Conservation (phyloP, 2,329 filamentous ascomycete genomes). For the Clonostachys sp. region DNA sequence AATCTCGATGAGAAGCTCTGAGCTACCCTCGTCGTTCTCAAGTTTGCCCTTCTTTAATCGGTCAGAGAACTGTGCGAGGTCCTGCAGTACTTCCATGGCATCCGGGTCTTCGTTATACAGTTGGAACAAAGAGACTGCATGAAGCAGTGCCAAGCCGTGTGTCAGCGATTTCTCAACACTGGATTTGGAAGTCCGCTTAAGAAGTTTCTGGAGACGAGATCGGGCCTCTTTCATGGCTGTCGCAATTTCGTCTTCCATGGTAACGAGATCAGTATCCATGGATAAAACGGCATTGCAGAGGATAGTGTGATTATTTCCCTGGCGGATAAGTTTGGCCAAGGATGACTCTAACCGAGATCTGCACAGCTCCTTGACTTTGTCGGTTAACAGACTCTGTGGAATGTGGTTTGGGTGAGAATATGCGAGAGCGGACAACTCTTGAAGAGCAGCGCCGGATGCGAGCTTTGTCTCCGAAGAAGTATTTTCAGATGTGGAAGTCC, state of each 20-base stretch:
- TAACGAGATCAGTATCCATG: slow-evolving; percentile 45
- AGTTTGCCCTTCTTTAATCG: slow-evolving; percentile 47
- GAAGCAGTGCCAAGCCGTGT: slow-evolving; percentile 73
- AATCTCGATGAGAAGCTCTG: slow-evolving; percentile 79
- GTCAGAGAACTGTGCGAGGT: slow-evolving; percentile 72
- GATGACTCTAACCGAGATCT: slow-evolving; percentile 53
- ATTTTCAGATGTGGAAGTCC: slow-evolving; percentile 20
- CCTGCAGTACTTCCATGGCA: slow-evolving; percentile 74
- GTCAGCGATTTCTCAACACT: slow-evolving; percentile 31
- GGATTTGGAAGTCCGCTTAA: slow-evolving; percentile 31
- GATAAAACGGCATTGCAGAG: slow-evolving; percentile 50
- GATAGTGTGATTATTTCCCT: slow-evolving; percentile 44
- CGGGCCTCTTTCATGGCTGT: slow-evolving; percentile 47
- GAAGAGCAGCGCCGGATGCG: slow-evolving; percentile 30
- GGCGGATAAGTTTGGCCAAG: slow-evolving; percentile 52
- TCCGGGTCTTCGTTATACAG: slow-evolving; percentile 88
- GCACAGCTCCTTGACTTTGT: slow-evolving; percentile 48
- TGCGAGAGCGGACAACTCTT: slow-evolving; percentile 48
- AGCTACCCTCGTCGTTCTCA: slow-evolving; percentile 46
- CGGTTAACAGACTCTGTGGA: slow-evolving; percentile 37
- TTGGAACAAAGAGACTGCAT: slow-evolving; percentile 80
- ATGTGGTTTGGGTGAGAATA: slow-evolving; percentile 43
- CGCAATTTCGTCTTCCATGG: slow-evolving; percentile 51
- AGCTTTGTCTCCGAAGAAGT: slow-evolving; percentile 12
- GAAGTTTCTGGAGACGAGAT: slow-evolving; percentile 46